These are phyloP conservation scores for Xerocomellus intermedius DNA, from an alignment of 768 basidiomycete genomes.

Conservation along the genomic window DNA sequence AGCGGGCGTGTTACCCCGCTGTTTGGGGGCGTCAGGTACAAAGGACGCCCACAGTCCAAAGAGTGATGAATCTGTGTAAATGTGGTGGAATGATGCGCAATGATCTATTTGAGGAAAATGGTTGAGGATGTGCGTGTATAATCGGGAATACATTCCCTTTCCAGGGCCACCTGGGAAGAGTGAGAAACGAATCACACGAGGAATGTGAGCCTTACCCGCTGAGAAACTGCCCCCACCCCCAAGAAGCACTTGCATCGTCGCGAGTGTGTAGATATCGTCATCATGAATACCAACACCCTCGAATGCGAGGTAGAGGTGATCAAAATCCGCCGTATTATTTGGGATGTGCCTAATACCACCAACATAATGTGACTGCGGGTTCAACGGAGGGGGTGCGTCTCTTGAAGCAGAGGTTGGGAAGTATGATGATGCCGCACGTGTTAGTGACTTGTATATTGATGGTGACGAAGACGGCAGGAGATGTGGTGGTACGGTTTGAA, in stretches of 20 bases:
- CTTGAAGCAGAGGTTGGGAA: conserved; percentile 37
- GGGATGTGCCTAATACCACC: conserved; percentile 78
- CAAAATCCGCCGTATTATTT: conserved; percentile 67
- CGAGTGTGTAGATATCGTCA: conserved; percentile 88
- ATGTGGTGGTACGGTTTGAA: conserved; percentile 48
- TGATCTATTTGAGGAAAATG: conserved; percentile 92
- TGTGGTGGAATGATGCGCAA: conserved; percentile 96
- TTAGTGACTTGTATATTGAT: conserved; percentile 62
- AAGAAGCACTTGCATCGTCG: conserved; percentile 91
- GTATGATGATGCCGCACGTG: conserved; percentile 75
- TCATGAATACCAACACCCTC: conserved; percentile 91
- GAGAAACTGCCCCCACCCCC: conserved; percentile 98
- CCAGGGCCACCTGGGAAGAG: conserved; percentile 76
- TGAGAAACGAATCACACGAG: conserved; percentile 1
- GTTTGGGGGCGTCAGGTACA: conserved; percentile 57
- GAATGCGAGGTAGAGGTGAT: conserved; percentile 90
- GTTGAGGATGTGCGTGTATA: conserved; percentile 95
- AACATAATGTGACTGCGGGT: conserved; percentile 60
- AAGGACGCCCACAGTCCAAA: conserved; percentile 92
- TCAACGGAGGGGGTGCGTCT: conserved; percentile 11
- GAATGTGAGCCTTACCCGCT: conserved; percentile 51
- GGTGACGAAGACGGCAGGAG: conserved; percentile 55
- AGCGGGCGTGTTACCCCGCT: conserved; percentile 58
- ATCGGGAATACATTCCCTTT: conserved; percentile 97
- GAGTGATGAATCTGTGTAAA: conserved; percentile 90